Conservation (phyloP, 2,329 filamentous ascomycete genomes). For the Colletotrichum sp. region DNA sequence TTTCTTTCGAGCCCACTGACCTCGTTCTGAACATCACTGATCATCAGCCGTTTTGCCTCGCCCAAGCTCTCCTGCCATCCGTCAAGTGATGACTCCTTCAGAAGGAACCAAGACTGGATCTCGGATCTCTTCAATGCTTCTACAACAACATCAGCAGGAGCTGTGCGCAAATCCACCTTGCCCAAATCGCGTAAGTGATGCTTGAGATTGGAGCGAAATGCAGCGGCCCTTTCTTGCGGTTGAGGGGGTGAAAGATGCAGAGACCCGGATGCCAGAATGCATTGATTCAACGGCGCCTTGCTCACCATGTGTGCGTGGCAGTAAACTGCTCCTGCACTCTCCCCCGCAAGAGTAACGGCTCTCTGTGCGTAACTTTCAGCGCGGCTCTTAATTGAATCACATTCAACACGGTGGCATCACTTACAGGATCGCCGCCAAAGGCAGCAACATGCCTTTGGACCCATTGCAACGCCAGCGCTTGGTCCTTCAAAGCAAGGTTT, state of each 20-base stretch:
- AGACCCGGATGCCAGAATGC: conserved; percentile 45
- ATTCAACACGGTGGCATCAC: not conserved
- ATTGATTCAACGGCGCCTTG: conserved; percentile 34
- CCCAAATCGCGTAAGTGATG: not conserved
- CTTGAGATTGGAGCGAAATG: not conserved
- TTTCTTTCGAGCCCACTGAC: conserved; percentile 23
- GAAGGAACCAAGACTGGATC: conserved; percentile 46
- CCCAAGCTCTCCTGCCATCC: conserved; percentile 39
- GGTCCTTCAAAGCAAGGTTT: conserved; percentile 40
- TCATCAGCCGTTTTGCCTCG: conserved; percentile 38
- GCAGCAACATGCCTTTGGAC: conserved; percentile 25
- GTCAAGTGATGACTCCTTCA: conserved; percentile 37
- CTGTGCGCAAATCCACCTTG: conserved; percentile 23
- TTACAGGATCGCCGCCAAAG: conserved; percentile 33
- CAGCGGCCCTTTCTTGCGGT: conserved; percentile 22
- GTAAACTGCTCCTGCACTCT: conserved; percentile 51
- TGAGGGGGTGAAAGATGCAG: conserved; percentile 47
- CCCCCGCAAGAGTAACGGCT: conserved; percentile 46
- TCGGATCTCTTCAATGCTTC: conserved; percentile 38
- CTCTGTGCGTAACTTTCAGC: conserved; percentile 23
- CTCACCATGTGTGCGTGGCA: conserved; percentile 44
- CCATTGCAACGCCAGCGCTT: conserved; percentile 38
- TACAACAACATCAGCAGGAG: conserved; percentile 33
- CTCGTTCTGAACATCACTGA: conserved; percentile 49
- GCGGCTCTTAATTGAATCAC: not conserved